Evolutionary conservation across 139 green algal genomes (phyloP).

Genomic region (Ulvella scutata): DNA sequence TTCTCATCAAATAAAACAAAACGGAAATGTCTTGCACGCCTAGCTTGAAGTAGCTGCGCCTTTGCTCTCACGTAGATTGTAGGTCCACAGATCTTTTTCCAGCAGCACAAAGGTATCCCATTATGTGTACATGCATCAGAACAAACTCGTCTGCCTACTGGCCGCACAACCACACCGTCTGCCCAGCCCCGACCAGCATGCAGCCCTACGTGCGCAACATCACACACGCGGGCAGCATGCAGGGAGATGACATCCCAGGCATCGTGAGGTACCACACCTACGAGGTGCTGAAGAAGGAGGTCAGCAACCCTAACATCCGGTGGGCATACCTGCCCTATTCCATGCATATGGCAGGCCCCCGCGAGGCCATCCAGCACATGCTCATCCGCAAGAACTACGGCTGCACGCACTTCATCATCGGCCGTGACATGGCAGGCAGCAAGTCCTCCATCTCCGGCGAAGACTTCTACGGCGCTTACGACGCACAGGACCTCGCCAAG

Average conservation of each 20-base stretch:
- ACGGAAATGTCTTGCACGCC: no score
- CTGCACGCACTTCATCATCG: conserved; percentile 94
- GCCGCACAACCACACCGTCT: no score
- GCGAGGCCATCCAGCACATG: conserved; percentile 92
- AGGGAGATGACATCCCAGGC: conserved; percentile 93
- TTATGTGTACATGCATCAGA: no score
- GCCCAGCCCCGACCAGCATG: background rate
- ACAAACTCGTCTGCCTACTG: no score
- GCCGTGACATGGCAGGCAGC: conserved; percentile 83
- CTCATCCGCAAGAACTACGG: conserved; percentile 91
- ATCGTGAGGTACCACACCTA: conserved; percentile 85
- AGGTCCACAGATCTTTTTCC: no score
- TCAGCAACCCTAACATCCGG: conserved; percentile 52
- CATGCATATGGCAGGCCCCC: conserved; percentile 89
- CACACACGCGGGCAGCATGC: background rate
- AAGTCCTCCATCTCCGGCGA: conserved; percentile 69
- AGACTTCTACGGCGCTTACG: conserved; percentile 85
- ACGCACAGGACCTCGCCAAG: conserved; percentile 44
- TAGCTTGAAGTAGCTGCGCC: no score
- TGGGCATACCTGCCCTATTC: conserved; percentile 91
- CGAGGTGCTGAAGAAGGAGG: conserved; percentile 81
- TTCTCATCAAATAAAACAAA: no score
- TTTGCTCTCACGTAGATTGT: no score
- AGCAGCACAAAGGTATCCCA: no score
- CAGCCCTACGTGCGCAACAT: background rate